Evolutionary conservation across 768 basidiomycete genomes (phyloP), one percentile per base, ranked within the genome.

Genomic region (Russula earlei): DNA sequence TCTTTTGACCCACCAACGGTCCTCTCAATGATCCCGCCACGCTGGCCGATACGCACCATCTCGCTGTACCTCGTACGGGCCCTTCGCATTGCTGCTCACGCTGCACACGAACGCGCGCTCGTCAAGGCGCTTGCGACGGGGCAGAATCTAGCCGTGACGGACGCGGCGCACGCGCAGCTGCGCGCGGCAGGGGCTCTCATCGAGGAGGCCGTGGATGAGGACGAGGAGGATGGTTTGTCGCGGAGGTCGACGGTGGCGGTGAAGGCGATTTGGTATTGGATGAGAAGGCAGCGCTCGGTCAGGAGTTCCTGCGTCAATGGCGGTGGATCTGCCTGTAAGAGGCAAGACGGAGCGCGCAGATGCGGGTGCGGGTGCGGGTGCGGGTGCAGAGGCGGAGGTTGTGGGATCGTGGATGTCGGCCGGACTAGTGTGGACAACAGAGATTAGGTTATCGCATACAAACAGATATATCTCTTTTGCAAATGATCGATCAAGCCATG

Each of bases 81-180:
- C 8, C 25, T 53, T 19, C 56, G 56, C 9, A 49, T 34, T 2
- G 15, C 51, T 6, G 37, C 55, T 2, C 91, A 95, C 64, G 71
- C 75, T 12, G 70, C 72, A 20, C 82, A 84, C 44, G 86, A 92
- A 67, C 81, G 80, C 6, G 77, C 81, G 65, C 84, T 95, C 49
- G 68, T 93, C 54, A 94, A 89, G 68, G 81, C 82, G 17, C 76
- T 95, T 54, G 80, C 81, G 60, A 77, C 81, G 9, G 87, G 84
- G 2, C 85, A 93, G 67, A 94, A 94, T 64, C 76, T 91, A 33
- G 80, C 82, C 56, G 83, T 62, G 33, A 42, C 40, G n/a, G 56
- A 58, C n/a, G 41, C 19, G 9, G 34, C 56, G 19, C 52, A 58
- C n/a, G 25, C 15, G 20, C 52, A 44, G 12, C 24, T 54, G 20